Base-by-base conservation (phyloP, 225 moss, liverwort and hornwort species). In the Marchantia paleacea region DNA sequence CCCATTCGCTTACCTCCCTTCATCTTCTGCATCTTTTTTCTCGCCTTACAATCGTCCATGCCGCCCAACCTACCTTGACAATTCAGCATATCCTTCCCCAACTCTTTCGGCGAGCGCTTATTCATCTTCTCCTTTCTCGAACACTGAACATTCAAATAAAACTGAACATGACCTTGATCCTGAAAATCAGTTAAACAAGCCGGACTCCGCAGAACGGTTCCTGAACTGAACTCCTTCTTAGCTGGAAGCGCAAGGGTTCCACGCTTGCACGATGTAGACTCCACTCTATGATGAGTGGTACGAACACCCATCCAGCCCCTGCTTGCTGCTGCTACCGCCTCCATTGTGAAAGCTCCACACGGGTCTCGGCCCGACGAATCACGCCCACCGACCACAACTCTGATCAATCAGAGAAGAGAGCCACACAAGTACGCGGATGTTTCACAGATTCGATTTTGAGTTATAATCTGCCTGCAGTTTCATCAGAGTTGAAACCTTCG, bases 131-230 rank as follows among this genome's bases (percentile, higher is more conserved):
- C 71, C 48, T 76, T 83, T 62, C 57, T 70, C 69, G 51, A 50
- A 13, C 70, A 75, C 13, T 25, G 51, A 10, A 31, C 81, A 68
- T 72, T 64, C 14, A 9, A 8, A 71, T 87, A 87, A 53, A 84
- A 87, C 26, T 79, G 83, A 18, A 84, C 30, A 54, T 87, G 86
- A 55, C 83, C 58, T 49, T 84, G 75, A 76, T 87, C 86, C 51
- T 81, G 24, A 29, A 83, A 87, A 14, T 52, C 22, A 7, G 51
- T 22, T 13, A 79, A 63, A 29, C n/a, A 12, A 4, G 15, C 26
- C 22, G 50, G 49, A 28, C 53, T 68, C 58, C 75, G 67, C 54
- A 81, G 60, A 62, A 60, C 52, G 4, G 75, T 55, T 55, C 55
- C 75, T 28, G 48, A 30, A 60, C 10, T 7, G 22, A 77, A 55